A percentile compares a stretch with the other conserved stretches of the same genome.
Evolutionary conservation across 768 basidiomycete genomes (phyloP).

Genomic region (Inosperma sp.): DNA sequence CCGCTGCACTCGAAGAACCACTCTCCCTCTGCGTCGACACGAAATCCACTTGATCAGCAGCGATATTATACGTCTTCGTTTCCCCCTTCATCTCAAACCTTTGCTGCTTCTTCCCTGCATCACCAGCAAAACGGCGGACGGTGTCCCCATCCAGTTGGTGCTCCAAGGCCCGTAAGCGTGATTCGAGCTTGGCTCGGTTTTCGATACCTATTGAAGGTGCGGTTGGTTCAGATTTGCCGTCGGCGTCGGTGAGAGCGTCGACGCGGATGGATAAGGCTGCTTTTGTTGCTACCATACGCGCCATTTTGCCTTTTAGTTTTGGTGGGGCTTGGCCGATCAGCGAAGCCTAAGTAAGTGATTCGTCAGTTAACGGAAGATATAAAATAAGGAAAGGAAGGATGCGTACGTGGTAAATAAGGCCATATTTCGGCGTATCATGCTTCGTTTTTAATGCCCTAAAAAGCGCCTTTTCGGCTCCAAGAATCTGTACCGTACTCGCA

Average conservation of each 20-base stretch:
- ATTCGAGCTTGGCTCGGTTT: constrained; percentile 93
- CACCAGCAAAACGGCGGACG: constrained; percentile 59
- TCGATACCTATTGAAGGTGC: constrained; percentile 89
- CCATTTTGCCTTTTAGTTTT: constrained; percentile 99
- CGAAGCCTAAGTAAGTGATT: constrained; percentile 57
- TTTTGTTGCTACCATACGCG: constrained; percentile 99
- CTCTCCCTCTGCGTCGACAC: constrained; percentile 74
- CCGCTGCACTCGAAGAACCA: constrained; percentile 30
- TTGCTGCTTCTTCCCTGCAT: constrained; percentile 60
- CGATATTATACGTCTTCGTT: constrained; percentile 78
- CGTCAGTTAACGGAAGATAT: constrained; percentile 7
- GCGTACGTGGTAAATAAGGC: constrained; percentile 94
- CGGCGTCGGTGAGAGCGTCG: constrained; percentile 89
- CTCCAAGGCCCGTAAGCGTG: constrained; percentile 85
- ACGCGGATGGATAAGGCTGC: constrained; percentile 96
- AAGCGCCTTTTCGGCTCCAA: constrained; percentile 96
- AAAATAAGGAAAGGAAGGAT: background rate
- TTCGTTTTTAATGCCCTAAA: constrained; percentile 98
- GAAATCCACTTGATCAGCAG: constrained; percentile 78
- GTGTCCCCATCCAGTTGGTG: constrained; percentile 70
- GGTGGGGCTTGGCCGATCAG: constrained; percentile 96
- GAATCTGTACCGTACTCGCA: constrained; percentile 95
- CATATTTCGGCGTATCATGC: constrained; percentile 99
- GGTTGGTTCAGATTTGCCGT: constrained; percentile 78
- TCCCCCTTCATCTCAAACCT: constrained; percentile 80